Conservation (phyloP, 768 basidiomycete genomes). For the Macrolepiota albuminosa region DNA sequence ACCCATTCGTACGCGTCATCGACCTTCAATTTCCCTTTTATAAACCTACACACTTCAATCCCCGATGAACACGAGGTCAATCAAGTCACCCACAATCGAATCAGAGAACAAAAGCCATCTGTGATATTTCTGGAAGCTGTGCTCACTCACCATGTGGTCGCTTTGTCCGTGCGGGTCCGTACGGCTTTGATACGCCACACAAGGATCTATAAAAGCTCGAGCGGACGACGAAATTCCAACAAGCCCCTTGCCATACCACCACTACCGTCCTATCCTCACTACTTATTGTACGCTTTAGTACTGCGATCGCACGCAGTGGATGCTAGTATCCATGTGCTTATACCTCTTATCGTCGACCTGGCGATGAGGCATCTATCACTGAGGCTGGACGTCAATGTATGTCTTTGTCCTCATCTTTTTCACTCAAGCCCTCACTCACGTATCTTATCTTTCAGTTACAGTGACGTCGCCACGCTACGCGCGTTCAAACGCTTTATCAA, state of each 20-base stretch:
- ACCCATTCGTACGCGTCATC: neutral
- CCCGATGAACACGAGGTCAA: neutral
- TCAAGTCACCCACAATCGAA: neutral
- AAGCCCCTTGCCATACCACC: neutral
- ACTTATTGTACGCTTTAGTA: neutral
- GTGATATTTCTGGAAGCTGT: neutral
- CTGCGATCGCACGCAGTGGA: neutral
- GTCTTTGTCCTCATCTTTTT: neutral
- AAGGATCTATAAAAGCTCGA: constrained; percentile 5
- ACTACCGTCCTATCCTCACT: neutral
- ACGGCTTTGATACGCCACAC: constrained; percentile 9
- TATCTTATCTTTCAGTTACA: neutral
- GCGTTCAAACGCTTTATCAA: neutral
- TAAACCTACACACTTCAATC: neutral
- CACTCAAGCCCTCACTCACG: neutral
- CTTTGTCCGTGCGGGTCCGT: neutral
- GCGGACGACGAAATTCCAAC: neutral
- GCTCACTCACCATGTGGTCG: neutral
- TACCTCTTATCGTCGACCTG: neutral
- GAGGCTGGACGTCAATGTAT: neutral
- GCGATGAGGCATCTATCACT: neutral
- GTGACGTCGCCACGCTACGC: neutral
- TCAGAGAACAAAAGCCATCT: neutral
- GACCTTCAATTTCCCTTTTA: neutral
- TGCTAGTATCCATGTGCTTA: neutral